Evolutionary conservation across 176 grass and related monocot species (phyloP).

Genomic region (Aegilops umbellulata): DNA sequence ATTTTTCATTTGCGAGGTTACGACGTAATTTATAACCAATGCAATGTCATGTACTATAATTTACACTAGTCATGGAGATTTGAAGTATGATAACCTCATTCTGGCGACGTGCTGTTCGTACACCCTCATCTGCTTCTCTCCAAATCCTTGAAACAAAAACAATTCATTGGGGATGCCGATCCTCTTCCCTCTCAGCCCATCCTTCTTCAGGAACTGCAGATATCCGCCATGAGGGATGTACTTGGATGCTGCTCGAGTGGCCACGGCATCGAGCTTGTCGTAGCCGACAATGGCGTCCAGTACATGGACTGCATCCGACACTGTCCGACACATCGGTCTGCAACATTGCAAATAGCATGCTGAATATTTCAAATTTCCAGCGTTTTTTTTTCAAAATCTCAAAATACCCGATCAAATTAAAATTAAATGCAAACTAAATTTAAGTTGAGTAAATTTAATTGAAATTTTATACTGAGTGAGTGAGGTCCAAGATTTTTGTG

Average conservation of each 20-base stretch:
- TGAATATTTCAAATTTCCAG: too few relatives aligned
- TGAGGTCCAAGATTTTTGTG: too few relatives aligned
- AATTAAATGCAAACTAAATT: too few relatives aligned
- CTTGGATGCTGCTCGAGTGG: conserved; percentile 35
- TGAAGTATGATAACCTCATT: conserved; percentile 29
- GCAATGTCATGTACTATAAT: not conserved
- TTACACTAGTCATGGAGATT: not conserved
- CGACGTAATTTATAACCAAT: not conserved
- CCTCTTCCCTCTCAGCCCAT: conserved; percentile 60
- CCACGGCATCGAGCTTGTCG: conserved; percentile 35
- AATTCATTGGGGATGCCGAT: conserved; percentile 32
- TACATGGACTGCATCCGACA: conserved; percentile 55
- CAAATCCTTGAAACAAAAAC: not conserved
- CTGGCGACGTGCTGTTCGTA: conserved; percentile 32
- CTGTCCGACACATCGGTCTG: conserved; percentile 61
- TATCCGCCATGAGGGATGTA: conserved; percentile 62
- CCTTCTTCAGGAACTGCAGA: conserved; percentile 50
- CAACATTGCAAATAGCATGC: too few relatives aligned
- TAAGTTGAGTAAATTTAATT: too few relatives aligned
- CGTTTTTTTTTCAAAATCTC: too few relatives aligned
- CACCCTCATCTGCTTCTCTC: not conserved
- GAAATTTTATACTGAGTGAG: too few relatives aligned
- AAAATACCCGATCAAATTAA: too few relatives aligned
- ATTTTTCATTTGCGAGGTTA: too few relatives aligned
- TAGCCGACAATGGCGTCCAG: conserved; percentile 58